Evolutionary conservation across 2,329 filamentous ascomycete species (phyloP), one percentile per base, ranked within the genome.

Genomic region (Aspergillus sclerotialis): DNA sequence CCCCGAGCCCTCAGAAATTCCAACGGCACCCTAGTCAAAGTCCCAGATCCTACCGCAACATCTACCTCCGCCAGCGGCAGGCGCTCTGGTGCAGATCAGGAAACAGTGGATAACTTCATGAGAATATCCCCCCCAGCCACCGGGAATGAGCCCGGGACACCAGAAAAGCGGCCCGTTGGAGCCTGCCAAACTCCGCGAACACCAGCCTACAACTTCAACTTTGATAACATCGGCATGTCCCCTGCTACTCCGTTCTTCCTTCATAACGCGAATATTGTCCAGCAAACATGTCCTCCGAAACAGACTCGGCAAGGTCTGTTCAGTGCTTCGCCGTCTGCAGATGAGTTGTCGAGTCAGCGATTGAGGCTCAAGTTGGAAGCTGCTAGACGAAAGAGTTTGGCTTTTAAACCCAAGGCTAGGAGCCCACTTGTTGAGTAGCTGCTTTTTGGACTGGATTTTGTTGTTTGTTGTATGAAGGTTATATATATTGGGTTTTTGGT

Each of bases 361-460:
- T 67, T 83, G 36, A 63, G 78, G 41, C 70, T 76, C 60, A 70
- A 78, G 30, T 64, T 89, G 40, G 77, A 84, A 70, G 78, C 80
- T 8, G 83, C 82, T 1, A 70, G 83, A 40, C 72, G 84, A 40
- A 87, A 85, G 73, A 90, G 82, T 52, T 56, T 87, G 58, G 82
- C 85, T 52, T 87, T 80, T 65, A 82, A 82, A 19, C 84, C 84
- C 18, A 82, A 83, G 61, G 65, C 86, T 38, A 80, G 75, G 12
- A 89, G 84, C 57, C 84, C 84, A 2, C 63, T 89, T 46, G 72
- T 76, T 16, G 76, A 69, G 27, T 55, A 46, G 48, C 38, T 40
- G 29, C 17, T 28, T 39, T 32, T 23, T 23, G 36, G 18, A 15
- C 32, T 39, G 35, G 23, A 27, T 32, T 32, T 17, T 30, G 32